Evolutionary conservation across 2,329 filamentous ascomycete species (phyloP), one percentile per base, ranked within the genome.

Genomic region (Stemphylium beticola): DNA sequence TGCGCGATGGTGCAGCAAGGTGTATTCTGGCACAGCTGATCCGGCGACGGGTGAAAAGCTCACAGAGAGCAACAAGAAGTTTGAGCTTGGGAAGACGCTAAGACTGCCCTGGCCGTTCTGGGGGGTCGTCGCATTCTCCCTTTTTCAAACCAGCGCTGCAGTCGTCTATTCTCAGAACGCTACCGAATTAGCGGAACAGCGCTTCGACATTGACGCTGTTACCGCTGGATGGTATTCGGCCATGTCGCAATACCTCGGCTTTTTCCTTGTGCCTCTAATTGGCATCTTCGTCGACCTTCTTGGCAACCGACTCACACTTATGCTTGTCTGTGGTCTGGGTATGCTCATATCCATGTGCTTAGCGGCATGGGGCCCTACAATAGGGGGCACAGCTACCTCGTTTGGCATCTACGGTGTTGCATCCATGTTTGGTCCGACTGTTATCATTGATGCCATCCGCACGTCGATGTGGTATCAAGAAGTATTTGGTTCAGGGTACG

Each of bases 351-450:
- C 83, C 5, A 85, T 87, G 78, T 76, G 76, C 32, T 69, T 86
- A 0, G 77, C 84, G 1, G 83, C 81, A 20, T 87, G 82, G 74
- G 81, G 80, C 0, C 71, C 77, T 0, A 78, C 77, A 0, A 67
- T 78, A 0, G 60, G 75, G 0, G 85, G 85, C 0, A 86, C 85
- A 0, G 84, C 83, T 0, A 84, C 84, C 0, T 78, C 81, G 0
- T 87, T 87, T 32, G 85, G 82, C 1, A 79, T 87, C 17, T 87
- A 82, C 38, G 85, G 84, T 0, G 73, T 87, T 11, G 82, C 84
- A 0, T 75, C 74, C 4, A 81, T 79, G 0, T 75, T 87, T 1
- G 85, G 85, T 0, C 83, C 85, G 0, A 85, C 84, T 0, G 76
- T 81, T 3, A 84, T 87, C 53, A 85, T 87, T 47, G 85, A 87